phyloP scores from a whole-genome alignment of 495 filamentous ascomycete species.

The Xylaria scruposa region DNA sequence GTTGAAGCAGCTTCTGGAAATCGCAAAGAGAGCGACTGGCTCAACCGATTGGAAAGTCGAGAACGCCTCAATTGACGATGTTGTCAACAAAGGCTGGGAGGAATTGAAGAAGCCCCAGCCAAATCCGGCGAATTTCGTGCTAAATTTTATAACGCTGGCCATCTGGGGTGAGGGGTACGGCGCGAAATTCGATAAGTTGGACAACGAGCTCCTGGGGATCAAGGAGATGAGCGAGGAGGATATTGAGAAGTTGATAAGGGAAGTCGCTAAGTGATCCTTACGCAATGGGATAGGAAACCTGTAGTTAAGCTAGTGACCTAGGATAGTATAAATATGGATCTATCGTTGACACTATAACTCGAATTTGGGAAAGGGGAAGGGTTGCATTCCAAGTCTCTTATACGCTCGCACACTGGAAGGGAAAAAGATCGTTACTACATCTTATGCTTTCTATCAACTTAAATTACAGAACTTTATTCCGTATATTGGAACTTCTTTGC shows the following conservation, averaged over 20 bases:
- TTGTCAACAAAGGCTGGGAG: conserved; percentile 6
- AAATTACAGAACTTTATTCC: no score
- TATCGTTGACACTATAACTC: background rate
- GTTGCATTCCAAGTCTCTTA: no score
- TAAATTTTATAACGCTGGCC: conserved; percentile 35
- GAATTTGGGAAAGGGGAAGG: background rate
- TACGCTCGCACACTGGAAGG: no score
- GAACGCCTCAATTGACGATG: conserved; percentile 16
- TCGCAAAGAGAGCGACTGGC: conserved; percentile 27
- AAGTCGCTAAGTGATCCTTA: background rate
- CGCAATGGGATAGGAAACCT: background rate
- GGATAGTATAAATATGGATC: background rate
- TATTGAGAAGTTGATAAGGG: conserved; percentile 1
- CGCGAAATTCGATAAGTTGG: conserved; percentile 28
- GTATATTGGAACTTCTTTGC: no score
- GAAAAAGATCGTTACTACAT: no score
- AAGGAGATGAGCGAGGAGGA: conserved; percentile 28
- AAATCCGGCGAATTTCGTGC: conserved; percentile 28
- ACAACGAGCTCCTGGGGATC: conserved; percentile 34
- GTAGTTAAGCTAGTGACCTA: background rate
- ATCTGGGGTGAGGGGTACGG: conserved; percentile 48
- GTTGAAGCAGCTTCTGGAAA: conserved; percentile 41
- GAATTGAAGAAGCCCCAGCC: conserved; percentile 36
- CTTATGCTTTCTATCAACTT: no score
- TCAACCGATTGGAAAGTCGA: conserved; percentile 21